Evolutionary conservation across 2,329 filamentous ascomycete species (phyloP).

Genomic region (Fonsecaea pedrosoi): DNA sequence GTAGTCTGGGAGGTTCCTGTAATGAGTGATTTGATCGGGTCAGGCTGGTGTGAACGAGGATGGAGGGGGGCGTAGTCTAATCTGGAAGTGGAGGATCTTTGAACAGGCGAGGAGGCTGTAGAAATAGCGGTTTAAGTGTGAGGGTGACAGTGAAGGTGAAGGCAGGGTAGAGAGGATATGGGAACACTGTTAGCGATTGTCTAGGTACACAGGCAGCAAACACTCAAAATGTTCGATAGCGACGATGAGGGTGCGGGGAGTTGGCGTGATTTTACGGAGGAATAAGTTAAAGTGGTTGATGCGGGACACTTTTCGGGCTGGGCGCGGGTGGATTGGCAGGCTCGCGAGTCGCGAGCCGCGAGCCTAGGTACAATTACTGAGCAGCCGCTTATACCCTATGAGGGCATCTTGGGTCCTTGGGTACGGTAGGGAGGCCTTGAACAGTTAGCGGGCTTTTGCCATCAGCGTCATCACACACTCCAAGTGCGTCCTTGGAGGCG

Average conservation of each 20-base stretch:
- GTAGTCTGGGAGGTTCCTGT: neutral
- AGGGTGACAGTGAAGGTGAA: neutral
- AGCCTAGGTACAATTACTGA: too few relatives aligned
- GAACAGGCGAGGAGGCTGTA: neutral
- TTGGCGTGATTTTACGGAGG: neutral
- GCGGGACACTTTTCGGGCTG: neutral
- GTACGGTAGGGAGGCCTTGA: neutral
- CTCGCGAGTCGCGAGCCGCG: too few relatives aligned
- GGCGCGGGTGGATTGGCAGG: neutral
- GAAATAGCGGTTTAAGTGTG: neutral
- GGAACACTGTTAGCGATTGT: neutral
- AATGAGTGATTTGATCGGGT: neutral
- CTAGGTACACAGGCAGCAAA: constrained; percentile 1
- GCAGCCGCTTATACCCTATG: too few relatives aligned
- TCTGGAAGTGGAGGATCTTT: neutral
- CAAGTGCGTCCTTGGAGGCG: neutral
- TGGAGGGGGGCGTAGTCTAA: neutral
- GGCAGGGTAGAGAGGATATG: constrained; percentile 2
- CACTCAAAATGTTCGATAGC: neutral
- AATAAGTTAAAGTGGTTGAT: neutral
- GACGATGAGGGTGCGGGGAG: constrained; percentile 16
- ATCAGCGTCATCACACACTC: neutral
- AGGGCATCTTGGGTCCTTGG: neutral
- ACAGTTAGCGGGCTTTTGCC: neutral
- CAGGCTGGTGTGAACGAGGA: neutral